phyloP scores from a whole-genome alignment of 345 rosid genomes.

The Pistacia atlantica region DNA sequence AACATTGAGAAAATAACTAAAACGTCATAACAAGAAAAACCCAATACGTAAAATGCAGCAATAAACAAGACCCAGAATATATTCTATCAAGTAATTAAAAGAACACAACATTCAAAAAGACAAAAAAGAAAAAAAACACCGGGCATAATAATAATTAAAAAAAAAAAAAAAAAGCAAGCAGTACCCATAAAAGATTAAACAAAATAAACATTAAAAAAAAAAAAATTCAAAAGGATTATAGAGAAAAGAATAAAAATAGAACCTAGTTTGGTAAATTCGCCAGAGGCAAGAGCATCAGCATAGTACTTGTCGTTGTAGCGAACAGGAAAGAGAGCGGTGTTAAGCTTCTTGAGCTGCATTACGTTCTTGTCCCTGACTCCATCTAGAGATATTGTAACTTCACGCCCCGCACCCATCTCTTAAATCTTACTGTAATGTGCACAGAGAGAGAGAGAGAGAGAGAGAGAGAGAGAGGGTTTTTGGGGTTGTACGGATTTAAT shows the following conservation, averaged over 20 bases:
- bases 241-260: background rate
- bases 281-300: conserved; percentile 80
- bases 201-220: background rate
- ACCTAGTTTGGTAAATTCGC: conserved; percentile 96
- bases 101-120: no score
- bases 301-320: conserved; percentile 94
- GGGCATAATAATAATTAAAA: no score
- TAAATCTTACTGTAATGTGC: background rate
- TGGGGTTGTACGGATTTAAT: background rate
- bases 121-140: no score
- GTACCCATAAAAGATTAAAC: background rate
- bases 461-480: conserved; percentile 7
- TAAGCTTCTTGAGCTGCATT: conserved; percentile 98
- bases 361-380: conserved; percentile 94
- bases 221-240: background rate
- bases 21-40: background rate
- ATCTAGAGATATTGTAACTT: conserved; percentile 74
- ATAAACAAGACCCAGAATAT: background rate
- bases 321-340: conserved; percentile 87
- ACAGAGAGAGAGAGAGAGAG: conserved; percentile 14
- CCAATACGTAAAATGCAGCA: background rate
- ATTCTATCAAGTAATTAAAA: background rate
- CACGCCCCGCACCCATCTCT: conserved; percentile 80
- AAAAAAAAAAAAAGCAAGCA: background rate
- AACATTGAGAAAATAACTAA: background rate